Evolutionary conservation across 2,329 filamentous ascomycete genomes (phyloP), one percentile per base, ranked within the genome.

Genomic region (Fusarium subtropicale): DNA sequence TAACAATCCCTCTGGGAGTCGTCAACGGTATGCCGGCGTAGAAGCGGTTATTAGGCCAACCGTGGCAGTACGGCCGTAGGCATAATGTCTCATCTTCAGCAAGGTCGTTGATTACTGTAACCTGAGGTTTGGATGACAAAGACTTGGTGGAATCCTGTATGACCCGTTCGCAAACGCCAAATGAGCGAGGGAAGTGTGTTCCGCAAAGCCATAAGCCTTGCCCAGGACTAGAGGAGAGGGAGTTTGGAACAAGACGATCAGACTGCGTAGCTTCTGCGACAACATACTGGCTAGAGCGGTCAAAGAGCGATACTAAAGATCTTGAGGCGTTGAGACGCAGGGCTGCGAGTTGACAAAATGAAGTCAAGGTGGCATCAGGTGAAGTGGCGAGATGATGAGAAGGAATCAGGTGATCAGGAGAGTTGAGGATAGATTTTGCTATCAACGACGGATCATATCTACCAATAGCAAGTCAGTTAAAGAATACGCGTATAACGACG

Each of bases 151-250:
- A 9, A 3, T 2, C 3, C 3, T 7, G 11, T 5, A 56, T n/a
- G 1, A 47, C 57, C 1, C 42, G 42, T 20, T 60, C 57, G 6
- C 57, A 60, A 4, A 60, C 52, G 7, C 57, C 57, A 18, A 60
- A 60, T 2, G 57, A 60, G 1, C 57, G 57, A 1, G 51, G 22
- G 1, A 60, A 56, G 12, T 36, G 4, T 1, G 57, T 60, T 0
- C 57, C 51, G 15, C 42, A 60, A 2, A 60, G 41, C 51, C 57
- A 60, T 1, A 60, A n/a, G 8, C 28, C 42, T 9, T 60, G 20
- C 4, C 36, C 10, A 3, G 2, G 1, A 2, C 7, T 4, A 1
- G 5, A 0, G 12, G 41, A n/a, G 24, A 3, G 24, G 5, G 41
- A 28, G 16, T n/a, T 33, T 42, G 42, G 41, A 1, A 26, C 2